A percentile compares a stretch with the other conserved stretches of the same genome.
These are phyloP conservation scores for Heimioporus sp. DNA, from an alignment of 768 basidiomycete genomes.

Conservation along the genomic window DNA sequence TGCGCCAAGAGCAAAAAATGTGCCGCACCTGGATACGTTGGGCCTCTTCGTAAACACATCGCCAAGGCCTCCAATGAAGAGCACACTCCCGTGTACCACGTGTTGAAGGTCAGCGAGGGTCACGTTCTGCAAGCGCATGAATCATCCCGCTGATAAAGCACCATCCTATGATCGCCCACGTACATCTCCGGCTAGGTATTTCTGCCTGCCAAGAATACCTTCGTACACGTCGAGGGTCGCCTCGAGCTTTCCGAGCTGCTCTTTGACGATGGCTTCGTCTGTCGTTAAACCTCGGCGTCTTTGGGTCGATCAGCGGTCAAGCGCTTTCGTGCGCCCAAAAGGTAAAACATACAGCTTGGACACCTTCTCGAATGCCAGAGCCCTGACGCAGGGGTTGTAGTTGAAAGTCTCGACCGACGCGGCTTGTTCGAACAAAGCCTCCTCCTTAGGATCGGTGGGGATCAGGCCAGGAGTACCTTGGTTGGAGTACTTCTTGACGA, in stretches of 20 bases:
- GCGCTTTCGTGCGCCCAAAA: too few relatives aligned
- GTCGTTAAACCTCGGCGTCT: constrained; percentile 20
- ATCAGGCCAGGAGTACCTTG: constrained; percentile 49
- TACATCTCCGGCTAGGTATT: constrained; percentile 58
- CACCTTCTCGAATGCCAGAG: constrained; percentile 46
- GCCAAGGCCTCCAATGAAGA: constrained; percentile 24
- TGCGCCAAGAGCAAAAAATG: too few relatives aligned
- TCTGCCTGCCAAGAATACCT: constrained; percentile 48
- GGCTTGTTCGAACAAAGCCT: constrained; percentile 32
- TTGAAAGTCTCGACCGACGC: constrained; percentile 47
- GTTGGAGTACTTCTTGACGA: constrained; percentile 50
- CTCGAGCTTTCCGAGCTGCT: constrained; percentile 18
- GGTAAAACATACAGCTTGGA: constrained; percentile 44
- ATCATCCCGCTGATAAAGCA: not conserved
- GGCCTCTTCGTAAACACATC: constrained; percentile 35
- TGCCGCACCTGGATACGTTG: constrained; percentile 42
- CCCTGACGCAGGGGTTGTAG: constrained; percentile 44
- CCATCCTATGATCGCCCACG: constrained; percentile 8
- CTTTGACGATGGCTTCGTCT: constrained; percentile 20
- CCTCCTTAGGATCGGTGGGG: constrained; percentile 40
- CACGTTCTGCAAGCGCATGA: constrained; percentile 31
- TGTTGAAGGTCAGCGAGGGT: constrained; percentile 62
- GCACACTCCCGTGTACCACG: constrained; percentile 42
- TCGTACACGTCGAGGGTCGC: constrained; percentile 52
- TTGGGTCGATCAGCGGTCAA: not conserved